Base-by-base conservation (phyloP, 176 grass and related monocot genomes). In the Carex littledalei region DNA sequence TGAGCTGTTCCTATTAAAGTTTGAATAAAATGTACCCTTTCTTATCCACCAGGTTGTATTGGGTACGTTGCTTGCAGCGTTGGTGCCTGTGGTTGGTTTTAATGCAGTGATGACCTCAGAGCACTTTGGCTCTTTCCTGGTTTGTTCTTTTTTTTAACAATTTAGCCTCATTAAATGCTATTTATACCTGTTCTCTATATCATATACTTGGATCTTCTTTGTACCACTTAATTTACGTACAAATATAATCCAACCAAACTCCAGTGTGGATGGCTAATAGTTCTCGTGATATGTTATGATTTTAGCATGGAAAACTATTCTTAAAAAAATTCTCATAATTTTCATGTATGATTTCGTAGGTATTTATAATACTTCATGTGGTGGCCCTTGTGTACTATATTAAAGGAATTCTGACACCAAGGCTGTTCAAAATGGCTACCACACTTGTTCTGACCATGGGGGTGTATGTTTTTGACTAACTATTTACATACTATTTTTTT, bases 21-120 rank as follows among this genome's bases (percentile, higher is more conserved):
- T 78, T 57, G 26, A 78, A 78, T 78, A 78, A 45, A 71, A 32
- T 78, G 15, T 78, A 57, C 52, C 22, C 43, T 77, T 70, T 84
- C 13, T 80, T 55, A 9, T 87, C 64, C 57, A 92, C 43, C 84
- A 99, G 97, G 93, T 99, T 92, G 89, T 99, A 65, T 84, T 99
- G 69, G 97, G 97, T 87, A 99, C 97, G 21, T 92, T 99, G 88
- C 86, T 99, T 18, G 97, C 93, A 81, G 91, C 93, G 16, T 96
- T 99, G 88, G 97, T 99, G 34, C 97, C 97, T 45, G 97, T 99
- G 31, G 97, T 99, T 89, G 97, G 97, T 90, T 99, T 99, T 64
- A 99, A 99, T 92, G 93, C 97, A 80, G 97, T 99, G 69, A 91
- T 99, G 97, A 99, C 97, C 66, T 99, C 97, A 29, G 97, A 99